Evolutionary conservation across 1,284 basidiomycete genomes (phyloP), one percentile per base, ranked within the genome.

Genomic region (Ceratobasidium theobromae): DNA sequence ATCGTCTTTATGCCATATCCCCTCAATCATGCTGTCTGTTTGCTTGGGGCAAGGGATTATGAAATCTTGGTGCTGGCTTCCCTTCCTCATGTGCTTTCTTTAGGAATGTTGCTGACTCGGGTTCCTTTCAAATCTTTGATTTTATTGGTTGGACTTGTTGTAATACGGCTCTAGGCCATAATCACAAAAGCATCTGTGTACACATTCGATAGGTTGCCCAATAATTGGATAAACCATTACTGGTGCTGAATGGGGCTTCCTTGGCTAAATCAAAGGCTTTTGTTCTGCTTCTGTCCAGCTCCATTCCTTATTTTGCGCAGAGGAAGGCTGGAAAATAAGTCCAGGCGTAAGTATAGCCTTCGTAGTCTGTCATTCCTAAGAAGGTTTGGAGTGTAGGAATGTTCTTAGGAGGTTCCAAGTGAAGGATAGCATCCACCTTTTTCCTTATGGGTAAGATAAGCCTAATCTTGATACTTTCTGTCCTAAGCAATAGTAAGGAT

Each of bases 161-260:
- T 14, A 80, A 67, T 3, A 72, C 73, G 0, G 71, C 70, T 0
- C 5, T n/a, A 79, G 25, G 0, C 72, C 78, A 16, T 71, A 69
- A 53, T 78, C 78, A 25, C 72, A 79, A 0, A 78, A 76, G 66
- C n/a, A n/a, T n/a, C n/a, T 80, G 78, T 0, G 76, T 76, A 57
- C 79, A 80, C 0, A 79, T 33, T 4, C 76, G 57, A 58, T 78
- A 79, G 0, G 75, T 75, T 30, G 1, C 73, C 76, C 12, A 68
- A 69, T 3, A 73, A 71, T 0, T 77, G 70, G 65, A 79, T 72
- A 16, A 71, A 76, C 28, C 73, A 33, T 0, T 66, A 53, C 23
- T 67, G 67, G 2, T 67, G 18, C 3, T 30, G 41, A 8, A 38
- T n/a, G n/a, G 57, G 11, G 38, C 54, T 33, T 35, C 25, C 32